Evolutionary conservation across 192 early-diverging fungal genomes (phyloP), one percentile per base, ranked within the genome.

Genomic region (Podila epicladia): DNA sequence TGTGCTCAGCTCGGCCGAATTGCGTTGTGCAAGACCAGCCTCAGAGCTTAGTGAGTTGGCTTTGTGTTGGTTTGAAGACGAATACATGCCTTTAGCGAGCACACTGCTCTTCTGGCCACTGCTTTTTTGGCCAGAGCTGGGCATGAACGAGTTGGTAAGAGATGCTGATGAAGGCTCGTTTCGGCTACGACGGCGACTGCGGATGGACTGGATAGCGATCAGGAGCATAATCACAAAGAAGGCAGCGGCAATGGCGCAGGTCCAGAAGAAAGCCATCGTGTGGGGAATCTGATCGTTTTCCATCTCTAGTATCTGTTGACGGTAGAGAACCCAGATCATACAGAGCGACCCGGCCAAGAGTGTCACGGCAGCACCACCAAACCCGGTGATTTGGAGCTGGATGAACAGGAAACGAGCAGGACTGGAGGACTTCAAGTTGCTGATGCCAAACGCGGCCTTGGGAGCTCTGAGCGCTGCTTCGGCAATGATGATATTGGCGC

Each of bases 191-290:
- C 62, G 49, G 49, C 77, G 77, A 55, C 60, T 80, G 4, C 77
- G 77, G 38, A 80, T 65, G 41, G 67, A 61, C 55, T 80, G 77
- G 22, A 69, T 57, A 20, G 77, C 71, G 22, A 80, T 73, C 35
- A 80, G 35, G 3, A 57, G 37, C 71, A 80, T 73, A 33, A 73
- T 69, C 8, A 73, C 66, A 65, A 80, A 73, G 48, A 41, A 80
- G 2, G 61, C 58, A 22, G 38, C 49, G 5, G 77, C 77, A 7
- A 80, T 80, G 15, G 71, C 77, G 20, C 77, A 80, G 5, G 77
- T 80, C 77, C 77, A 80, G 45, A 80, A 73, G 35, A 80, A 80
- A 13, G 77, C 77, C 62, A 80, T 80, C 1, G 77, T 73, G 37
- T 69, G 77, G 9, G 77, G 77, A 4, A 69, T 33, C n/a, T 57